A percentile compares a stretch with the other conserved stretches of the same genome.
Conservation (phyloP, 106 monocot species). For the Alisma plantagoaquatica region DNA sequence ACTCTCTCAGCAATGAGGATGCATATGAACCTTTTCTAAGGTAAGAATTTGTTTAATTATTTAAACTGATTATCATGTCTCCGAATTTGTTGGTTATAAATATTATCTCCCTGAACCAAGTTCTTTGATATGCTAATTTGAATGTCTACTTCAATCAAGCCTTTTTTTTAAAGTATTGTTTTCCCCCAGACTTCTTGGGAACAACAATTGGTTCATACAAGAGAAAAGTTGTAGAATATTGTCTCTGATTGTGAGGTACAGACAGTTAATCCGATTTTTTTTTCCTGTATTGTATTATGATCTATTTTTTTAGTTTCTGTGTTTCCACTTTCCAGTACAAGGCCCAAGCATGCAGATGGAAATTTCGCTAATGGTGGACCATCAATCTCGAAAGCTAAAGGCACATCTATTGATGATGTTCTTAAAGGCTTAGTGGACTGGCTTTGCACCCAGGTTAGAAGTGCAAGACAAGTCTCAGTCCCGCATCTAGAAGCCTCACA, state of each 20-base stretch:
- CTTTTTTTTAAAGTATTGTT: no score
- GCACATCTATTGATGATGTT: conserved; percentile 60
- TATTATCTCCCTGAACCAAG: no score
- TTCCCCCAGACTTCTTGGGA: conserved; percentile 83
- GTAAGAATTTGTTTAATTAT: conserved; percentile 19
- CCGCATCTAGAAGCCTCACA: no score
- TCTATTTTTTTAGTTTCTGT: not conserved
- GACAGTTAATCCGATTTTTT: not conserved
- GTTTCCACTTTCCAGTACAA: conserved; percentile 30
- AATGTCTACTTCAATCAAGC: not conserved
- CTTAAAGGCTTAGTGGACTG: conserved; percentile 67
- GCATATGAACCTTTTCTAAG: conserved; percentile 78
- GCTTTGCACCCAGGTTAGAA: conserved; percentile 84
- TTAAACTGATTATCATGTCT: no score
- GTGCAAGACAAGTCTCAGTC: no score
- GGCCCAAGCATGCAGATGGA: conserved; percentile 45
- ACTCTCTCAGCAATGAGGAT: conserved; percentile 58
- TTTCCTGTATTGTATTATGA: not conserved
- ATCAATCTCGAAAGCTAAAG: conserved; percentile 44
- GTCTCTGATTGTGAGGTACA: conserved; percentile 57
- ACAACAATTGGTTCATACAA: conserved; percentile 93
- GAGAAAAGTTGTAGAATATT: conserved; percentile 96
- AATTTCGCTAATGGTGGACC: conserved; percentile 56
- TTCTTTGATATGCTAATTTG: not conserved
- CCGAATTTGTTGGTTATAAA: no score